phyloP scores from a whole-genome alignment of 1,139 yeast species.

The Kodamaea ohmeri region DNA sequence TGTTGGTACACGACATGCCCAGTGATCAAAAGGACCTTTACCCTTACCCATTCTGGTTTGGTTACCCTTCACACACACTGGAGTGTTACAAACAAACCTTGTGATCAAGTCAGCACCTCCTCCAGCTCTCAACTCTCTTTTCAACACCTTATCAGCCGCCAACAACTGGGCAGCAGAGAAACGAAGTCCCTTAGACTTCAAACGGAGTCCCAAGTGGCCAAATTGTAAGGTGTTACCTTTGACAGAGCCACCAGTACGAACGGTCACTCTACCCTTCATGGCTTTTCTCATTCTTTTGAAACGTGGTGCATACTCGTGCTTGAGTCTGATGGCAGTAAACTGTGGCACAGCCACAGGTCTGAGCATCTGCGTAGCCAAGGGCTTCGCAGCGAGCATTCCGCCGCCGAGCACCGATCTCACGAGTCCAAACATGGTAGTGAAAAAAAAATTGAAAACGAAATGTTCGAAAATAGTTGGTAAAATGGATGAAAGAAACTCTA shows the following conservation, averaged over 20 bases:
- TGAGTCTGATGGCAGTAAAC: conserved; percentile 40
- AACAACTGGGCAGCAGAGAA: conserved; percentile 86
- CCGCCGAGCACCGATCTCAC: conserved; percentile 11
- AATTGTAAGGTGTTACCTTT: conserved; percentile 81
- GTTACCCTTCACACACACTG: conserved; percentile 95
- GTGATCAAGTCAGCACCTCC: conserved; percentile 65
- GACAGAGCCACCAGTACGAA: conserved; percentile 90
- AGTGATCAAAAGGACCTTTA: conserved; percentile 95
- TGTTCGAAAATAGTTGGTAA: neutral
- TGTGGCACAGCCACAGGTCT: neutral
- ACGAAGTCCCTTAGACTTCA: conserved; percentile 82
- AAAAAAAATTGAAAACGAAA: conserved; percentile 4
- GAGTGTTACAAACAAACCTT: conserved; percentile 78
- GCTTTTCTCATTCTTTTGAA: conserved; percentile 72
- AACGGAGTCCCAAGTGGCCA: conserved; percentile 84
- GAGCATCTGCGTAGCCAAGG: conserved; percentile 3
- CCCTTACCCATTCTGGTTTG: conserved; percentile 99
- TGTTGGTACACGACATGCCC: conserved; percentile 96
- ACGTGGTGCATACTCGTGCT: conserved; percentile 88
- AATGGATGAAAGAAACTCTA: no score
- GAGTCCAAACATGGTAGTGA: conserved; percentile 11
- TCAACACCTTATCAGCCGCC: conserved; percentile 85
- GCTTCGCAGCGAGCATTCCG: neutral
- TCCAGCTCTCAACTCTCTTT: conserved; percentile 75
- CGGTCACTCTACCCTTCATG: conserved; percentile 92